Evolutionary conservation across 371 early-diverging fungal species (phyloP), one percentile per base, ranked within the genome.

Genomic region (Sporodiniella umbellata): DNA sequence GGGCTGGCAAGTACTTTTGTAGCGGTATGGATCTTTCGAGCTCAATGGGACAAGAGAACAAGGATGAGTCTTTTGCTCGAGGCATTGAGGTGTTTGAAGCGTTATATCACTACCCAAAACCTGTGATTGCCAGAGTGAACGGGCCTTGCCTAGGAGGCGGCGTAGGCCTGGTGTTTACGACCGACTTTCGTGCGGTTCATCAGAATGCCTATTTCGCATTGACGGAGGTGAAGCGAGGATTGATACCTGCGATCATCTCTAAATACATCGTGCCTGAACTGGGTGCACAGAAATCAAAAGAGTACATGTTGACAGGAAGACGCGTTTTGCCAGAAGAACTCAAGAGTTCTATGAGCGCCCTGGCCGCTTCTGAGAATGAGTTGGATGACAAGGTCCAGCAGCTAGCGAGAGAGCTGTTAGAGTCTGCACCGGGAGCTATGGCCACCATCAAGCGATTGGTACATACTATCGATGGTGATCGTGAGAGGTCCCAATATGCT

Each of bases 61-160:
- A 62, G 46, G 60, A 71, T 19, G 62, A 56, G 2, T 53, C 65
- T 1, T 65, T 78, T 22, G 33, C 28, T 23, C 72, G 58, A 38
- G 78, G 64, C 2, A 40, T 58, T 2, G 52, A 54, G 30, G 64
- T 62, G 6, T 79, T 44, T 56, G 67, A 80, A n/a, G 58, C 67
- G 6, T 54, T 86, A 12, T 63, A 69, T 33, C 51, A 46, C 7
- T 78, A 78, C 39, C 83, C 84, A 14, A 79, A 83, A 48, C 88
- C 88, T 7, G 76, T 83, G 4, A 40, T 40, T 40, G 40, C 40
- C 5, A 40, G 78, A 33, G 58, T 87, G 49, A 84, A 88, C 53
- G 89, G 89, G 2, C 87, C 87, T 4, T 86, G 82, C 0, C 62
- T 88, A 2, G 89, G 74, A 86, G 58, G 84, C 80, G 6, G 89